Percentiles rank a stretch among this genome's conserved stretches.
phyloP scores from a whole-genome alignment of 345 rosid species.

The Citrus mangshanensis region DNA sequence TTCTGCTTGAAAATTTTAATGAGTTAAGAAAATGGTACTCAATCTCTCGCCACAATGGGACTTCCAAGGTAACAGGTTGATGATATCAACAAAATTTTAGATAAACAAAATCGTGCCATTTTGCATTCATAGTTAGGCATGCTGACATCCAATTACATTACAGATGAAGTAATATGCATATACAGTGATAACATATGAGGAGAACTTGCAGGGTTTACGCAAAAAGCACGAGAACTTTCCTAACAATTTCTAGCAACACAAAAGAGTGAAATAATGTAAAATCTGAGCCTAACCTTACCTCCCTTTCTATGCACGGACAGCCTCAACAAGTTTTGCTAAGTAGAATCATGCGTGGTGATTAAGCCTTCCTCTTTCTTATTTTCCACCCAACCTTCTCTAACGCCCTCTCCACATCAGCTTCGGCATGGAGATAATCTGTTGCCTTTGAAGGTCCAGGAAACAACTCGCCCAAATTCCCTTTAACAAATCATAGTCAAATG shows the following conservation, averaged over 20 bases:
- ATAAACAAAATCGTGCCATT: conserved; percentile 2
- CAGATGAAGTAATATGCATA: neutral
- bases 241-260: neutral
- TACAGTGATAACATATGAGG: neutral
- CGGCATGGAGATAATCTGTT: conserved; percentile 87
- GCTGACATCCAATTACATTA: no score
- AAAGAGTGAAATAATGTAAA: neutral
- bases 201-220: conserved; percentile 17
- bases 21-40: neutral
- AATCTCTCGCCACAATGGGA: neutral
- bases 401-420: conserved; percentile 86
- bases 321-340: conserved; percentile 82
- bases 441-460: conserved; percentile 98
- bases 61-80: neutral
- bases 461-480: conserved; percentile 92
- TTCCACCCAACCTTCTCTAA: conserved; percentile 90
- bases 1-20: neutral
- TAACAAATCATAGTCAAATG: conserved; percentile 68
- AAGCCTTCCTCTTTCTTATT: conserved; percentile 79
- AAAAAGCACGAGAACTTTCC: neutral
- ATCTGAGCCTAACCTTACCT: conserved; percentile 25
- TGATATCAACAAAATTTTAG: neutral
- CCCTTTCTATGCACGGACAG: conserved; percentile 50
- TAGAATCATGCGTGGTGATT: conserved; percentile 71
- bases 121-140: neutral